These are phyloP conservation scores for Corylus heterophylla DNA, from an alignment of 306 rosid species.

Conservation along the genomic window DNA sequence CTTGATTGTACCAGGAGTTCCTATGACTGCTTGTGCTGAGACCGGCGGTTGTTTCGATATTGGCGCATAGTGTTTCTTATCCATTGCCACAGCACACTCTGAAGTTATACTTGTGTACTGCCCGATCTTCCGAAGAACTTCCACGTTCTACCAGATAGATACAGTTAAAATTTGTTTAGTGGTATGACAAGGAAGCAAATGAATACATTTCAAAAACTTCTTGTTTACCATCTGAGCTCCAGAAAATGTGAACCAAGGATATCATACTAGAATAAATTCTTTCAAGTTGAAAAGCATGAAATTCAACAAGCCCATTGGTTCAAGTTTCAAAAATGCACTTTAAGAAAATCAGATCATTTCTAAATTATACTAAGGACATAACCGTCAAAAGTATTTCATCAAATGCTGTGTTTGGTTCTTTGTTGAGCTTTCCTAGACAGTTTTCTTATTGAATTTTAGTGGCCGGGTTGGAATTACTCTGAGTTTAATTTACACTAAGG, in stretches of 20 bases:
- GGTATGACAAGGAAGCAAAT: background rate
- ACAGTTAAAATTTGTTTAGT: background rate
- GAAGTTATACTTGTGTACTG: slow-evolving; percentile 68
- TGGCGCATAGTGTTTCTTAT: slow-evolving; percentile 37
- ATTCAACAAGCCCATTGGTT: background rate
- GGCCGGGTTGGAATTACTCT: background rate
- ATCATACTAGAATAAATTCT: background rate
- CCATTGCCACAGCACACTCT: slow-evolving; percentile 73
- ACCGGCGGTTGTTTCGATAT: slow-evolving; percentile 47
- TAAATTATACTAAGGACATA: background rate
- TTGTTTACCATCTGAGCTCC: background rate
- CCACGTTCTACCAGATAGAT: slow-evolving; percentile 56
- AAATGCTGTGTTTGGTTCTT: background rate
- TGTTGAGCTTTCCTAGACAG: background rate
- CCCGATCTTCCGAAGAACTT: slow-evolving; percentile 84
- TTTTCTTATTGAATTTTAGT: too few species aligned
- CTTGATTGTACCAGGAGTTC: slow-evolving; percentile 88
- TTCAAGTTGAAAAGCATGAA: background rate
- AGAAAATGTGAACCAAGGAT: background rate
- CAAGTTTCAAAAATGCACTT: background rate
- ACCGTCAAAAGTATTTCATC: background rate
- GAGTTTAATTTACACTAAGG: background rate
- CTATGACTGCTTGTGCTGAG: slow-evolving; percentile 76
- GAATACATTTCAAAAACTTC: background rate
- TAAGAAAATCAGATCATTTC: background rate